These are phyloP conservation scores for Parafenestella ontariensis DNA, from an alignment of 2,329 filamentous ascomycete genomes.

Conservation along the genomic window DNA sequence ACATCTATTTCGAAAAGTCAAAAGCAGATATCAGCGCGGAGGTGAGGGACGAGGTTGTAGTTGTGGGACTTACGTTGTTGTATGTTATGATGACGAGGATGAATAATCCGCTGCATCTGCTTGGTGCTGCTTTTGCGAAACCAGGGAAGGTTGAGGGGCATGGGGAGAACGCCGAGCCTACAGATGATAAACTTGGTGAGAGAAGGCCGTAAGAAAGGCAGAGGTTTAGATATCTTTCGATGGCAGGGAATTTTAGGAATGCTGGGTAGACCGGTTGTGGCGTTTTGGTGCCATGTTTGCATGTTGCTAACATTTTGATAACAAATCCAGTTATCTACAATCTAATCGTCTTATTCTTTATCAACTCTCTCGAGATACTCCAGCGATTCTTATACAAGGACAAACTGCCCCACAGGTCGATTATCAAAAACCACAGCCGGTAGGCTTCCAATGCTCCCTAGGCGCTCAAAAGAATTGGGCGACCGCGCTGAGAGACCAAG, in stretches of 20 bases:
- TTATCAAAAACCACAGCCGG: not conserved
- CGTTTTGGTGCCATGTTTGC: too few species aligned
- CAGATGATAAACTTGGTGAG: not conserved
- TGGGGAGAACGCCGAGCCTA: not conserved
- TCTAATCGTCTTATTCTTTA: too few species aligned
- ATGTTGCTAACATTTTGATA: too few species aligned
- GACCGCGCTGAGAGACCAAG: not conserved
- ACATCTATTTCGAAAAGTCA: conserved; percentile 23
- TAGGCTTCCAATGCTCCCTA: not conserved
- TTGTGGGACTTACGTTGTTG: conserved; percentile 21
- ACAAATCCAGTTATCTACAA: too few species aligned
- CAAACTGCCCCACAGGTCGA: not conserved
- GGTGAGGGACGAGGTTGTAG: conserved; percentile 26
- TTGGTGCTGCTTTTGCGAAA: conserved; percentile 25
- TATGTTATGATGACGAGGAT: conserved; percentile 28
- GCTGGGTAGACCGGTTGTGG: too few species aligned
- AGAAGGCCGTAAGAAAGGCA: not conserved
- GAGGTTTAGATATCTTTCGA: not conserved
- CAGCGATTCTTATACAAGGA: not conserved
- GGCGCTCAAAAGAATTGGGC: not conserved
- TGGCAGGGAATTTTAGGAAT: too few species aligned
- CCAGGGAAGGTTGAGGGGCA: conserved; percentile 18
- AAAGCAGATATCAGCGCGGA: conserved; percentile 10
- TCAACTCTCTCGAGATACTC: too few species aligned
- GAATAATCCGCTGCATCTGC: conserved; percentile 24